Conservation (phyloP, 805 yeast species). For the Cyberlindnera suaveolens region DNA sequence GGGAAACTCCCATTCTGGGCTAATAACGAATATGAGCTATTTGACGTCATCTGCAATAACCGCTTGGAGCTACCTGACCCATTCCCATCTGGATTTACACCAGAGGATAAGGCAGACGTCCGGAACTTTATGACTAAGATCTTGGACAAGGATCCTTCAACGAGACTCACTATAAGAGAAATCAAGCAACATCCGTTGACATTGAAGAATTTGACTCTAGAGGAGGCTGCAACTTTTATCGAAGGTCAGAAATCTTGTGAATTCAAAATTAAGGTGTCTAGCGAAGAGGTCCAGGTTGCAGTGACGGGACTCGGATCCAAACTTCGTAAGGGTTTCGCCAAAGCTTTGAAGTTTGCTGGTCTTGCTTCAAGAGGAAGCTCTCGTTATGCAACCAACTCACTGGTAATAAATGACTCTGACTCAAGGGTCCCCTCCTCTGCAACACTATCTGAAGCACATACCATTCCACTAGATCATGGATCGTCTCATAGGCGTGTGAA, state of each 20-base stretch:
- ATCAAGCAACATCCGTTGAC: slow-evolving; percentile 76
- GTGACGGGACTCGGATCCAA: slow-evolving; percentile 76
- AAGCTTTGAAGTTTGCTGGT: slow-evolving; percentile 23
- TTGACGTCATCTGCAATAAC: slow-evolving; percentile 69
- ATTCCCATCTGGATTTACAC: slow-evolving; percentile 37
- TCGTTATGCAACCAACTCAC: not conserved
- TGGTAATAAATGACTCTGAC: not conserved
- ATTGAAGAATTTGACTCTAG: slow-evolving; percentile 32
- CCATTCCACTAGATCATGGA: not conserved
- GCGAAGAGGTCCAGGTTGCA: slow-evolving; percentile 68
- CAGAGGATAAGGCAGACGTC: slow-evolving; percentile 36
- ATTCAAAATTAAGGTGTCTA: slow-evolving; percentile 46
- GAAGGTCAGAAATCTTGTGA: slow-evolving; percentile 24
- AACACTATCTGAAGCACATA: not conserved
- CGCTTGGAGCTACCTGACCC: slow-evolving; percentile 50
- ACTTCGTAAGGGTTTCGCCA: slow-evolving; percentile 31
- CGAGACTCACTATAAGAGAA: slow-evolving; percentile 62
- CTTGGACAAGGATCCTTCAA: slow-evolving; percentile 61
- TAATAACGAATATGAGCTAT: slow-evolving; percentile 77
- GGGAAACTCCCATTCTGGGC: slow-evolving; percentile 89
- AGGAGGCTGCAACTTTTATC: slow-evolving; percentile 18
- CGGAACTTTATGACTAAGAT: slow-evolving; percentile 56
- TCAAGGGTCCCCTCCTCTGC: not conserved
- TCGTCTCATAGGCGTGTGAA: slow-evolving; percentile 16
- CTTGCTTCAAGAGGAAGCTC: not conserved